These are phyloP conservation scores for Trypethelium eluteriae DNA, from an alignment of 495 filamentous ascomycete species.

Conservation along the genomic window DNA sequence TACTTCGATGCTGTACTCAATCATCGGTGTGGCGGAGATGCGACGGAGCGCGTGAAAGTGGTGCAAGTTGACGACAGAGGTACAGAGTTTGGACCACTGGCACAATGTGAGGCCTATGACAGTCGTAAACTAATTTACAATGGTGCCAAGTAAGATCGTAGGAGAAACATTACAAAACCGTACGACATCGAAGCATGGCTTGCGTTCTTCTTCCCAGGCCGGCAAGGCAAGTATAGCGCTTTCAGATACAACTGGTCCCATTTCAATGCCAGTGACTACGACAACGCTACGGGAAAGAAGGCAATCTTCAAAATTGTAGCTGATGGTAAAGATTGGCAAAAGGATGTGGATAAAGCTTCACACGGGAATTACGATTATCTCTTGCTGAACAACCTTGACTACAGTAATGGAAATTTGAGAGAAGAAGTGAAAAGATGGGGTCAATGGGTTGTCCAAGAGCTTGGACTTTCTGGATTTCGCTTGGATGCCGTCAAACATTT, in stretches of 20 bases:
- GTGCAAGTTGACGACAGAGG: conserved; percentile 54
- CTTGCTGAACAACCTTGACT: conserved; percentile 56
- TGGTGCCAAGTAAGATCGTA: conserved; percentile 43
- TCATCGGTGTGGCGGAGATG: conserved; percentile 65
- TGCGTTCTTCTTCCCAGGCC: conserved; percentile 57
- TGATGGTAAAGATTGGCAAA: conserved; percentile 57
- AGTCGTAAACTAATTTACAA: conserved; percentile 3
- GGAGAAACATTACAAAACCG: conserved; percentile 46
- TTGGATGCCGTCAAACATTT: conserved; percentile 73
- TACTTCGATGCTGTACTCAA: conserved; percentile 74
- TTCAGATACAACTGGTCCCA: conserved; percentile 64
- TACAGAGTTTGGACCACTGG: conserved; percentile 22
- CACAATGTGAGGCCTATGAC: not conserved
- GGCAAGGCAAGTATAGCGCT: conserved; percentile 48
- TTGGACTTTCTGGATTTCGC: conserved; percentile 58
- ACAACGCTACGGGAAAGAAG: conserved; percentile 48
- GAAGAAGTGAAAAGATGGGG: conserved; percentile 61
- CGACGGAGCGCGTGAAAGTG: conserved; percentile 50
- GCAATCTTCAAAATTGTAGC: conserved; percentile 64
- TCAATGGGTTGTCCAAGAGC: conserved; percentile 52
- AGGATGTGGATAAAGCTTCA: conserved; percentile 52
- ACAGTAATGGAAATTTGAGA: conserved; percentile 55
- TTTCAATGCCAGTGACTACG: conserved; percentile 64
- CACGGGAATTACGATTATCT: conserved; percentile 70
- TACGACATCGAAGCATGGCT: conserved; percentile 63